Evolutionary conservation across 2,329 filamentous ascomycete species (phyloP).

Genomic region (Penicillium sp.): DNA sequence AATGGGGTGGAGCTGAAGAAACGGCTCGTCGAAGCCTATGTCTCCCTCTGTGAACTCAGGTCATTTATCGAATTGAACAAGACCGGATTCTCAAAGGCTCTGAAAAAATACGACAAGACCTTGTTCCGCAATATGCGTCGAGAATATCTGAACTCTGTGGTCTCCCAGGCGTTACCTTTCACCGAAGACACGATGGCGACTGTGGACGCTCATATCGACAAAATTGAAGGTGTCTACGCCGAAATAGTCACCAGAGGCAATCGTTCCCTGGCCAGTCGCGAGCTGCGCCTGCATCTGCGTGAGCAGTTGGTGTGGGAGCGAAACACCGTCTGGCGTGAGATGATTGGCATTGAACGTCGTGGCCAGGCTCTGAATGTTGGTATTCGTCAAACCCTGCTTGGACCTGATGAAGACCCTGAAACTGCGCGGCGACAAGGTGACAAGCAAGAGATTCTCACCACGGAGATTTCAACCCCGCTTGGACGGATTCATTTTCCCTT

Average conservation of each 20-base stretch:
- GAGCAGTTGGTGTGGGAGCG: conserved; percentile 99
- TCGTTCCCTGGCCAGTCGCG: conserved; percentile 71
- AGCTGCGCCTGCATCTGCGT: conserved; percentile 83
- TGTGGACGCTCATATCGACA: conserved; percentile 69
- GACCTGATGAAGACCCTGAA: conserved; percentile 66
- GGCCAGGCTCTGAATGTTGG: conserved; percentile 92
- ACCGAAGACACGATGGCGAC: conserved; percentile 66
- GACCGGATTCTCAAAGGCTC: conserved; percentile 91
- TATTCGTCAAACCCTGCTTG: conserved; percentile 72
- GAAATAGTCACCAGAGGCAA: conserved; percentile 81
- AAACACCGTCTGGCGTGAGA: conserved; percentile 97
- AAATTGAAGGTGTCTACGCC: conserved; percentile 78
- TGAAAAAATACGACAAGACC: conserved; percentile 99
- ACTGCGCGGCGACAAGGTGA: conserved; percentile 80
- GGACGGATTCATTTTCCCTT: conserved; percentile 72
- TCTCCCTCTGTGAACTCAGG: conserved; percentile 90
- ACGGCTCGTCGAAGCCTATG: conserved; percentile 80
- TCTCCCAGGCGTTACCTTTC: conserved; percentile 82
- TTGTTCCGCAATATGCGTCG: conserved; percentile 77
- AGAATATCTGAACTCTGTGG: conserved; percentile 70
- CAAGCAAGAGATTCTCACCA: conserved; percentile 64
- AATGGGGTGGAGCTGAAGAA: conserved; percentile 87
- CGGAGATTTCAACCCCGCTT: conserved; percentile 74
- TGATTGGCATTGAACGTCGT: conserved; percentile 96
- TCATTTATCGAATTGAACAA: conserved; percentile 95